Evolutionary conservation across 164 flowering plant species (phyloP).

Genomic region (Brasenia schreberi): DNA sequence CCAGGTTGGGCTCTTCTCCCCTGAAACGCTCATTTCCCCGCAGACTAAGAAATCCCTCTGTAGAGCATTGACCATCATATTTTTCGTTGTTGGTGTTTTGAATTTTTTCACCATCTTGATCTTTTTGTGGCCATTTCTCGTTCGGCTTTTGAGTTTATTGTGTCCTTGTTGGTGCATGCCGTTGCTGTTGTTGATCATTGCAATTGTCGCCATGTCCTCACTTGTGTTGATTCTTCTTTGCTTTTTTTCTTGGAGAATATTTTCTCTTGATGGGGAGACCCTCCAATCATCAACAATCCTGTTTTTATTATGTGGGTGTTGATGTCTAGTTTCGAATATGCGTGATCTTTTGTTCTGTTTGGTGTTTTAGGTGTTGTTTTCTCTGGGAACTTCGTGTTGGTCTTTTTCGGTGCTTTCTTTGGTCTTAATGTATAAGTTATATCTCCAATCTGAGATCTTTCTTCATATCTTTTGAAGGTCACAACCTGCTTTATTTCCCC

Average conservation of each 20-base stretch:
- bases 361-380: background rate
- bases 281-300: background rate
- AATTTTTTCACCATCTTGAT: background rate
- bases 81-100: background rate
- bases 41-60: background rate
- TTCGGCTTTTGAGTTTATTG: background rate
- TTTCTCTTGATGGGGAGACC: background rate
- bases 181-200: background rate
- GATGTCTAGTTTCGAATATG: background rate
- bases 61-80: background rate
- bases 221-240: background rate
- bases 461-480: too few species aligned
- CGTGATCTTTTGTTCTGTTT: background rate
- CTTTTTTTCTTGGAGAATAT: background rate
- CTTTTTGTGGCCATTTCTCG: background rate
- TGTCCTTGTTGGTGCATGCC: background rate
- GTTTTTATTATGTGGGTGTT: background rate
- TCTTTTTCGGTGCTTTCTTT: background rate
- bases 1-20: background rate
- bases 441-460: background rate
- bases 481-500: background rate
- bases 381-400: background rate
- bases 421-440: background rate
- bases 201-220: background rate
- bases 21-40: background rate